Evolutionary conservation across 1,139 yeast genomes (phyloP).

Genomic region (Pichiaceae sp.): DNA sequence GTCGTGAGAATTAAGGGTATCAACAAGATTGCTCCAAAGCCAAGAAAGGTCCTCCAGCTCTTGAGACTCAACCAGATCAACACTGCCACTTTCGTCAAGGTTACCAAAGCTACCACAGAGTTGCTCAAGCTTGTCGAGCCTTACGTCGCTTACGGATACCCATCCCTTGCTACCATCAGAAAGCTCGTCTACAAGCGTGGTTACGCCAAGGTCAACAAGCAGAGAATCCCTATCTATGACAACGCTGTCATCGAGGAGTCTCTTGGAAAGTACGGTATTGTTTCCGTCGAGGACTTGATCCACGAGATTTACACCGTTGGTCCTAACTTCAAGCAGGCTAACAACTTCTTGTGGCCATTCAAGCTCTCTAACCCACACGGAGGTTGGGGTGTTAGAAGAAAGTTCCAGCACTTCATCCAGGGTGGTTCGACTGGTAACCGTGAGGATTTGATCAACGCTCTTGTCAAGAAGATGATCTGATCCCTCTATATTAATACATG

Average conservation of each 20-base stretch:
- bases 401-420: constrained; percentile 99
- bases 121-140: constrained; percentile 97
- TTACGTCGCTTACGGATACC: constrained; percentile 99
- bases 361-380: constrained; percentile 98
- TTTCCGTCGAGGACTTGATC: constrained; percentile 93
- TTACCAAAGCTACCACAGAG: constrained; percentile 98
- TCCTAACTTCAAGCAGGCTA: constrained; percentile 99
- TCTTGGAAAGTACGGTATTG: constrained; percentile 95
- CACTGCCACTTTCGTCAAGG: constrained; percentile 96
- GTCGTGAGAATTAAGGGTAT: constrained; percentile 99
- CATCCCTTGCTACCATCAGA: constrained; percentile 92
- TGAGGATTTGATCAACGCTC: constrained; percentile 96
- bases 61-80: constrained; percentile 97
- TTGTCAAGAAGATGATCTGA: constrained; percentile 95
- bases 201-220: constrained; percentile 98
- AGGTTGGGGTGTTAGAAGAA: constrained; percentile 99
- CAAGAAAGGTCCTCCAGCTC: constrained; percentile 98
- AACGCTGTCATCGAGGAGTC: constrained; percentile 89
- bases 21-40: constrained; percentile 99
- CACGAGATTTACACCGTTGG: constrained; percentile 99
- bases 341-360: constrained; percentile 99
- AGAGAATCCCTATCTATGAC: constrained; percentile 92
- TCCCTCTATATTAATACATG: constrained; percentile 9
- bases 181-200: constrained; percentile 99
- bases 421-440: constrained; percentile 99